phyloP scores from a whole-genome alignment of 2,329 filamentous ascomycete genomes.

The Fusarium pseudonygamai region DNA sequence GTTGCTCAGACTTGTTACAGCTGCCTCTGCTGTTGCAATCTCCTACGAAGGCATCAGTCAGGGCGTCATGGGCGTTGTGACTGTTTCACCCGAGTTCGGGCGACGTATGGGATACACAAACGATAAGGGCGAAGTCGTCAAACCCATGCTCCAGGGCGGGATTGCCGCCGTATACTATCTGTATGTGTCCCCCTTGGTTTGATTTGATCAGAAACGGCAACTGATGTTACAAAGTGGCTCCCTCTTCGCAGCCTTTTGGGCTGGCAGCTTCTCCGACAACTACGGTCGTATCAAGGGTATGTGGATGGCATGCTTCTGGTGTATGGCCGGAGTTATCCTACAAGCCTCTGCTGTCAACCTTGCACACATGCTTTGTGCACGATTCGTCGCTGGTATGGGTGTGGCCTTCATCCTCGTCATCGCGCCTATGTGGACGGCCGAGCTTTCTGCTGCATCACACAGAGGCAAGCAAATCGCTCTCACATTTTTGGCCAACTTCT shows the following conservation, averaged over 20 bases:
- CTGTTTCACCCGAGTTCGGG: conserved; percentile 49
- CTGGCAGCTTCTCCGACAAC: conserved; percentile 46
- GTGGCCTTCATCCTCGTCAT: conserved; percentile 61
- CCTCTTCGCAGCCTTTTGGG: conserved; percentile 28
- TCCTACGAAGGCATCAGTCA: conserved; percentile 52
- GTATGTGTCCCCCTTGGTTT: background rate
- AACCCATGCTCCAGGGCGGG: conserved; percentile 3
- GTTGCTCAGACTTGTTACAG: conserved; percentile 21
- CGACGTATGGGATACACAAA: conserved; percentile 9
- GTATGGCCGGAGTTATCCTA: conserved; percentile 58
- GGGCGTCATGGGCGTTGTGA: conserved; percentile 62
- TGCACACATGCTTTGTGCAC: conserved; percentile 57
- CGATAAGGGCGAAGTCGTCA: background rate
- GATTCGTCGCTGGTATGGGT: conserved; percentile 60
- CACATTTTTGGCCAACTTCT: conserved; percentile 61
- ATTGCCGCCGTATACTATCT: conserved; percentile 6
- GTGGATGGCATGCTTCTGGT: conserved; percentile 48
- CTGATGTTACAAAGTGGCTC: conserved; percentile 42
- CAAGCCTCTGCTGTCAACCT: conserved; percentile 56
- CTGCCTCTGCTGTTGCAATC: conserved; percentile 22
- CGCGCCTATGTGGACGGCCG: conserved; percentile 58
- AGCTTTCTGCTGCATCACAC: conserved; percentile 56
- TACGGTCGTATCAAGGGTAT: conserved; percentile 56
- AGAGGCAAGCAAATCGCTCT: conserved; percentile 56
- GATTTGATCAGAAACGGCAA: background rate